Evolutionary conservation across 257 asterid genomes (phyloP).

Genomic region (Solanum okadae): DNA sequence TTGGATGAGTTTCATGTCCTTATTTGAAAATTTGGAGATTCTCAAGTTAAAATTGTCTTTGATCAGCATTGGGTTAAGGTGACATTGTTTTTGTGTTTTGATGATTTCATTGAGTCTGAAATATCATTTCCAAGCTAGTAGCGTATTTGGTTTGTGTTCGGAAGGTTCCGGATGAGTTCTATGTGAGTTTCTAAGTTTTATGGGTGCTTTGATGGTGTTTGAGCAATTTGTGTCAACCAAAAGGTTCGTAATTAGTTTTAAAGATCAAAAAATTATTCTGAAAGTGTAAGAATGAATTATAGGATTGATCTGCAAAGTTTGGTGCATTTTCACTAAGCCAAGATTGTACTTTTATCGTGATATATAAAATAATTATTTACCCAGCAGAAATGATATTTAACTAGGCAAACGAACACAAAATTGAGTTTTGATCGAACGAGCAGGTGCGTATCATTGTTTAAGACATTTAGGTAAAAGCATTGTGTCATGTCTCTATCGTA

Average conservation of each 20-base stretch:
- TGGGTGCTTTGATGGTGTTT: not conserved
- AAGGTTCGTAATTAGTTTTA: not conserved
- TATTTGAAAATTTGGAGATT: too few species aligned
- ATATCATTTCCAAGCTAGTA: not conserved
- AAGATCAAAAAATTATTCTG: not conserved
- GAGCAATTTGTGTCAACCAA: too few species aligned
- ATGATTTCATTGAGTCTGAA: not conserved
- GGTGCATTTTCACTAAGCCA: not conserved
- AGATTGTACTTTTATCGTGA: too few species aligned
- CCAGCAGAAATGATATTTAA: too few species aligned
- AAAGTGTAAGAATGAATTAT: not conserved
- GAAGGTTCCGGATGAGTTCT: not conserved
- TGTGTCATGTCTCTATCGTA: too few species aligned
- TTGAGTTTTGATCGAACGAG: too few species aligned
- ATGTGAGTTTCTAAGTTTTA: not conserved
- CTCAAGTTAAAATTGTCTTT: not conserved
- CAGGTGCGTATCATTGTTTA: too few species aligned
- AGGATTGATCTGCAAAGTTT: not conserved
- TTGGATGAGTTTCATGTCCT: too few species aligned
- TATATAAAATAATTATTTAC: too few species aligned
- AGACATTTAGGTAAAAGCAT: too few species aligned
- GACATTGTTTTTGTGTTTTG: not conserved
- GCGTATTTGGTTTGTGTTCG: not conserved
- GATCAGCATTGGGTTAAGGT: not conserved
- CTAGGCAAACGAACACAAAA: too few species aligned